Base-by-base conservation (phyloP, 495 filamentous ascomycete species). In the Trichoderma asperelloides region DNA sequence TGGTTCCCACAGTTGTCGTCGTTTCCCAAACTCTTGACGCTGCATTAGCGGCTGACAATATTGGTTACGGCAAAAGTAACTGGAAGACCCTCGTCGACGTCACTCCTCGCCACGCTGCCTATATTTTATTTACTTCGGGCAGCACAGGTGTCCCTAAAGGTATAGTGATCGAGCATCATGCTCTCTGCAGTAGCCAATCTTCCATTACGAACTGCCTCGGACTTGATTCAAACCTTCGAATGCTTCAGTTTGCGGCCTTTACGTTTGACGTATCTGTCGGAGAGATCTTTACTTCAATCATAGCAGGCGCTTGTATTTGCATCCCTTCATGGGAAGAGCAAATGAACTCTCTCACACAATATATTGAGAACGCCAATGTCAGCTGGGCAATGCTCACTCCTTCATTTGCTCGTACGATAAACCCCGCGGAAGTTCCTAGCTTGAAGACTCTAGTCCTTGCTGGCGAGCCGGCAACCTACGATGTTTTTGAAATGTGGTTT, bases 381-480 rank as follows among this genome's bases (percentile, higher is more conserved):
- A 67, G 55, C 30, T 69, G 64, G 63, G 16, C 40, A 60, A 21
- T 68, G 57, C 64, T 66, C 25, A 70, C 47, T 41, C 67, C 21
- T 49, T 68, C 37, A 13, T 47, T 64, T 63, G 45, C n/a, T 12
- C 57, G n/a, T 12, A 62, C 68, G 1, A 39, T 73, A 39, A 65
- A 69, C 40, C 71, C 71, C 13, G 39, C 47, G 1, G 55, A 69
- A 18, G 68, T 72, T 43, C 71, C 71, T 45, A n/a, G 23, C 9
- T 62, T 73, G 64, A 67, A 66, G 40, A 67, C 33, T n/a, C 57
- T 74, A 18, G 64, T 62, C 15, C 43, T 73, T 18, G 45, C 45
- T 23, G 72, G 71, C 3, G 73, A 74, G 40, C 40, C 72, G 25
- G 47, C 72, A 1, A 57, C 67, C 18, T 63, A 41, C 6, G 39